Evolutionary conservation across 2,329 filamentous ascomycete genomes (phyloP).

Genomic region (Aspergillus sp.): DNA sequence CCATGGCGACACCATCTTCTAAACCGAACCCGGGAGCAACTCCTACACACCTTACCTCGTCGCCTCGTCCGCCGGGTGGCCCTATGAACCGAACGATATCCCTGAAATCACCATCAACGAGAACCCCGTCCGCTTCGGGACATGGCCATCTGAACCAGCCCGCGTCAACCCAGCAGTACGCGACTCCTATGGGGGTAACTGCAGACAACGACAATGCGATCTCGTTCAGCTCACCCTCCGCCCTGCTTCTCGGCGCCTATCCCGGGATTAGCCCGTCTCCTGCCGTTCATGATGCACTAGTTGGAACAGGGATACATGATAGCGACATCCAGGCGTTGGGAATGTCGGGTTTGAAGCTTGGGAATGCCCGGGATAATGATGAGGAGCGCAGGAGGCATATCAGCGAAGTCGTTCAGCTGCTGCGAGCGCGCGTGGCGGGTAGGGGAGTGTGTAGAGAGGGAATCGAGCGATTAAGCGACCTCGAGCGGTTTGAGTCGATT

Average conservation of each 20-base stretch:
- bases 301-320: conserved; percentile 38
- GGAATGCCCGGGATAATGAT: conserved; percentile 39
- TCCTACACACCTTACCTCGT: conserved; percentile 45
- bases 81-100: conserved; percentile 42
- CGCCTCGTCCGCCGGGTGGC: conserved; percentile 42
- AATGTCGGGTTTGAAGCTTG: conserved; percentile 39
- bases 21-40: conserved; percentile 44
- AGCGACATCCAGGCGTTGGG: conserved; percentile 40
- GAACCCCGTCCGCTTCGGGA: conserved; percentile 43
- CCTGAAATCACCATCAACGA: conserved; percentile 47
- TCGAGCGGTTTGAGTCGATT: conserved; percentile 48
- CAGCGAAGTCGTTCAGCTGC: conserved; percentile 40
- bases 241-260: conserved; percentile 44
- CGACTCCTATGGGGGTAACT: conserved; percentile 42
- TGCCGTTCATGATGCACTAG: conserved; percentile 37
- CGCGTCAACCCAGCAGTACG: conserved; percentile 42
- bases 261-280: conserved; percentile 43
- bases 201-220: conserved; percentile 42
- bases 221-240: conserved; percentile 46
- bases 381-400: conserved; percentile 43
- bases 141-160: conserved; percentile 35
- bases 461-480: conserved; percentile 41
- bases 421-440: conserved; percentile 42
- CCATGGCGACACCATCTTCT: conserved; percentile 47
- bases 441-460: conserved; percentile 45